Conservation (phyloP, 2,329 filamentous ascomycete genomes). For the Penicillium capsulatum region DNA sequence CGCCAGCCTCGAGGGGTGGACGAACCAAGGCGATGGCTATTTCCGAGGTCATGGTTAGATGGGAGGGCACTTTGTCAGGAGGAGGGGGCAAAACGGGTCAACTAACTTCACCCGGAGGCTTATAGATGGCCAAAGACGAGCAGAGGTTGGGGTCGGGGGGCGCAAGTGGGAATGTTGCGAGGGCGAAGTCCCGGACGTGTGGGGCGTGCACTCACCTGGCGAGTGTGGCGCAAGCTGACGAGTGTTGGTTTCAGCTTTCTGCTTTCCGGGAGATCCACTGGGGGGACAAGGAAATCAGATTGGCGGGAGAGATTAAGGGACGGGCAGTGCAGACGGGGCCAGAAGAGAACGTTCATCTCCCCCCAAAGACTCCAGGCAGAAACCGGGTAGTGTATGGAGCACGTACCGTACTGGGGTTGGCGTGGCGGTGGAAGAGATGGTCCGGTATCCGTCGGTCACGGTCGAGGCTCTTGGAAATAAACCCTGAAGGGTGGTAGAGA, state of each 20-base stretch:
- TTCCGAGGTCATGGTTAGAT: constrained; percentile 37
- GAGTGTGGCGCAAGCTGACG: constrained; percentile 47
- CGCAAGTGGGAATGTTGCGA: constrained; percentile 10
- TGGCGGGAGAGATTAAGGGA: not conserved
- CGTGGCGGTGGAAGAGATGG: not conserved
- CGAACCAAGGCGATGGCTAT: constrained; percentile 31
- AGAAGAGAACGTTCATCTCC: too few relatives aligned
- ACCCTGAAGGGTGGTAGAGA: constrained; percentile 8
- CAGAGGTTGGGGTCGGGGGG: constrained; percentile 5
- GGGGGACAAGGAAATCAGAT: constrained; percentile 6
- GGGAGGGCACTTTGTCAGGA: constrained; percentile 4
- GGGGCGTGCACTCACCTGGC: constrained; percentile 32
- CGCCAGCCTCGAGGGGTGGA: constrained; percentile 31
- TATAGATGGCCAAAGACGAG: constrained; percentile 11
- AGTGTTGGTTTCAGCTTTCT: constrained; percentile 35
- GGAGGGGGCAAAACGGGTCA: constrained; percentile 2
- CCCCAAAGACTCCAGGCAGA: too few relatives aligned
- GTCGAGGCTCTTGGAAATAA: constrained; percentile 26
- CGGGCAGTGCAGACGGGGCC: too few relatives aligned
- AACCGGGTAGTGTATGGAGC: constrained; percentile 9
- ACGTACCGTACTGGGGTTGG: constrained; percentile 7
- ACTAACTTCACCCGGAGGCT: constrained; percentile 22
- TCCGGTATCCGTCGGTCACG: constrained; percentile 8
- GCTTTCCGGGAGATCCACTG: constrained; percentile 22
- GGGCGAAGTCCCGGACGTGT: constrained; percentile 30